Percentiles rank a stretch among this genome's conserved stretches.
These are phyloP conservation scores for Coemansia sp. DNA, from an alignment of 192 early-diverging fungal genomes.

Conservation along the genomic window DNA sequence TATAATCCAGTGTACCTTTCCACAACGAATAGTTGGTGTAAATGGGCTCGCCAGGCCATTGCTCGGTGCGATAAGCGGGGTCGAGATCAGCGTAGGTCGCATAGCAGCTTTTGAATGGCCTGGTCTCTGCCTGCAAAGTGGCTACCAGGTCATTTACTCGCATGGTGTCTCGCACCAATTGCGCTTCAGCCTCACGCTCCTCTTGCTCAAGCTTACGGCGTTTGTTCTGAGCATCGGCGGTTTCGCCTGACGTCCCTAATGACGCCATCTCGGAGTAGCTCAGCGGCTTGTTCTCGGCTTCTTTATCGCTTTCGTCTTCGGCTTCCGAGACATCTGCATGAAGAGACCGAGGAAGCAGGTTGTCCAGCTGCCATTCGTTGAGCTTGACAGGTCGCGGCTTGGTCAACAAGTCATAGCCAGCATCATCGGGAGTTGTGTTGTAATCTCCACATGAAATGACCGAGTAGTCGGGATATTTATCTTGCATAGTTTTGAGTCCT, in stretches of 20 bases:
- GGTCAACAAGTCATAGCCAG: slow-evolving; percentile 57
- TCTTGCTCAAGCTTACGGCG: slow-evolving; percentile 28
- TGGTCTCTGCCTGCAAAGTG: slow-evolving; percentile 17
- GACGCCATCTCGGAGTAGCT: slow-evolving; percentile 36
- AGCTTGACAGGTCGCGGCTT: slow-evolving; percentile 50
- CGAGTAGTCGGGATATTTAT: slow-evolving; percentile 20
- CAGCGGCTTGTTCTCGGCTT: not conserved
- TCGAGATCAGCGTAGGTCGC: slow-evolving; percentile 43
- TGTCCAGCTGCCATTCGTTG: slow-evolving; percentile 48
- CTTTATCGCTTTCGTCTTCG: slow-evolving; percentile 4
- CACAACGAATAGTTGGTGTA: slow-evolving; percentile 51
- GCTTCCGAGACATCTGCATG: not conserved
- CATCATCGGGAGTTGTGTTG: slow-evolving; percentile 62
- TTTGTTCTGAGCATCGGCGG: slow-evolving; percentile 11
- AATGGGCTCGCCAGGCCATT: slow-evolving; percentile 53
- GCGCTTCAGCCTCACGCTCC: slow-evolving; percentile 22
- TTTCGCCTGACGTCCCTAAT: slow-evolving; percentile 13
- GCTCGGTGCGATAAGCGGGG: slow-evolving; percentile 30
- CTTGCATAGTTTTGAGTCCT: slow-evolving; percentile 23
- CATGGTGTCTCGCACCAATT: slow-evolving; percentile 23
- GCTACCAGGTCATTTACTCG: slow-evolving; percentile 23
- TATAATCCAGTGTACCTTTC: slow-evolving; percentile 55
- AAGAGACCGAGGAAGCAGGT: slow-evolving; percentile 32
- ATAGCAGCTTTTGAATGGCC: slow-evolving; percentile 39
- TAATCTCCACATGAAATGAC: slow-evolving; percentile 51